phyloP scores from a whole-genome alignment of 179 eudicot genomes.

The Beta lomatogona region DNA sequence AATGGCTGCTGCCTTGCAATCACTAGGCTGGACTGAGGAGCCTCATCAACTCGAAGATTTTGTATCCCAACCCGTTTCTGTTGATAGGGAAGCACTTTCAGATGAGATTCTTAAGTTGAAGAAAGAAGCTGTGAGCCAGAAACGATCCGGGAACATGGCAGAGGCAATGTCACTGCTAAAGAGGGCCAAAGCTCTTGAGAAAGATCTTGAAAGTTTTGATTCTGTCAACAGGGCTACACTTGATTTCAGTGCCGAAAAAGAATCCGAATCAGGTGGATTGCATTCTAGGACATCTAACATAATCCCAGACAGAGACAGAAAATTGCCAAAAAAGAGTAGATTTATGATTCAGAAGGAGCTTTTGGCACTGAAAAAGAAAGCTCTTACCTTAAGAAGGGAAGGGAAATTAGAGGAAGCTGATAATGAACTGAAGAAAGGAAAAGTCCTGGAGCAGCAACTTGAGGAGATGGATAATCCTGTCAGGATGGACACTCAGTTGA shows the following conservation, averaged over 20 bases:
- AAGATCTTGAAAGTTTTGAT: conserved; percentile 46
- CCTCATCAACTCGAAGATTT: conserved; percentile 25
- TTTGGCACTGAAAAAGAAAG: conserved; percentile 77
- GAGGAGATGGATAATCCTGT: conserved; percentile 69
- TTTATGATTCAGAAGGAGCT: conserved; percentile 79
- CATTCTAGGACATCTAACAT: conserved; percentile 25
- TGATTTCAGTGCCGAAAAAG: conserved; percentile 29
- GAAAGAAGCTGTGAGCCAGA: conserved; percentile 63
- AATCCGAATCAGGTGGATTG: conserved; percentile 13
- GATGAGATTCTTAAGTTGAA: conserved; percentile 62
- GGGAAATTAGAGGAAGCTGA: conserved; percentile 86
- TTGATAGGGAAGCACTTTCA: conserved; percentile 39
- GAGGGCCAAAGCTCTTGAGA: conserved; percentile 76
- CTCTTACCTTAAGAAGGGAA: conserved; percentile 82
- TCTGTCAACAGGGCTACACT: conserved; percentile 8
- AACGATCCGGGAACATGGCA: conserved; percentile 61
- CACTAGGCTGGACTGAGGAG: conserved; percentile 89
- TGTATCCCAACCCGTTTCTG: conserved; percentile 25
- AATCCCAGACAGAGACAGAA: conserved; percentile 28
- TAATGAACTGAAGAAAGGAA: conserved; percentile 79
- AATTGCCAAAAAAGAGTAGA: conserved; percentile 60
- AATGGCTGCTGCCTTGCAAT: conserved; percentile 69
- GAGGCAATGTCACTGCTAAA: conserved; percentile 69
- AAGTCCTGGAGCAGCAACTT: conserved; percentile 84
- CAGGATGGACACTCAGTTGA: conserved; percentile 31